These are phyloP conservation scores for Talaromyces sp. DNA, from an alignment of 2,329 filamentous ascomycete genomes.

Conservation along the genomic window DNA sequence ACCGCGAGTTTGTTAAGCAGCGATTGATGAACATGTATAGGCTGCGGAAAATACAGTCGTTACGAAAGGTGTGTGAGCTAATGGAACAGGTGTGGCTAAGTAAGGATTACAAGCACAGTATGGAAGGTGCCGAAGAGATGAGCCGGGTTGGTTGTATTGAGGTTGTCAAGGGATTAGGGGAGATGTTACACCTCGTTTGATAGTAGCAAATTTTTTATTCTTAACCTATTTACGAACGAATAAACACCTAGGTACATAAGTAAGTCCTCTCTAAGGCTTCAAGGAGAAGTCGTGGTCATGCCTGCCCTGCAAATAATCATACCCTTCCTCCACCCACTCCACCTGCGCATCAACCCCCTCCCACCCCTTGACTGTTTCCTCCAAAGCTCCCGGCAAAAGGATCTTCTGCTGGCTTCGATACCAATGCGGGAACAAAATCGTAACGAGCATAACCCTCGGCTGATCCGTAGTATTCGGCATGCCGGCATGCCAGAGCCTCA, in stretches of 20 bases:
- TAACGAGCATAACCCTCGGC: conserved; percentile 48
- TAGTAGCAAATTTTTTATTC: not conserved
- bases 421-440: conserved; percentile 43
- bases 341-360: conserved; percentile 34
- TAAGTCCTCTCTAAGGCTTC: conserved; percentile 6
- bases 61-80: not conserved
- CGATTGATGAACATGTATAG: not conserved
- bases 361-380: conserved; percentile 33
- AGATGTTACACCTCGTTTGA: not conserved
- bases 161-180: not conserved
- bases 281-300: conserved; percentile 38
- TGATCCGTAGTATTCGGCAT: conserved; percentile 47
- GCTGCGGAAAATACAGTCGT: not conserved
- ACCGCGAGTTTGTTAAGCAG: not conserved
- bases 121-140: conserved; percentile 2
- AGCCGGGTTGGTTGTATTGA: conserved; percentile 6
- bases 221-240: not conserved
- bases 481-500: conserved; percentile 52
- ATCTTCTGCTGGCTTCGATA: conserved; percentile 33
- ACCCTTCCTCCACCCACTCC: conserved; percentile 38
- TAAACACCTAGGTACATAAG: not conserved
- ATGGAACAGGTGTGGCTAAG: conserved; percentile 4
- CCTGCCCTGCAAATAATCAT: conserved; percentile 38
- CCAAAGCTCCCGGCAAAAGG: conserved; percentile 32
- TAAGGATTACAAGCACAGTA: not conserved